Conservation (phyloP, 2,329 filamentous ascomycete species). For the Colletotrichum paranaense region DNA sequence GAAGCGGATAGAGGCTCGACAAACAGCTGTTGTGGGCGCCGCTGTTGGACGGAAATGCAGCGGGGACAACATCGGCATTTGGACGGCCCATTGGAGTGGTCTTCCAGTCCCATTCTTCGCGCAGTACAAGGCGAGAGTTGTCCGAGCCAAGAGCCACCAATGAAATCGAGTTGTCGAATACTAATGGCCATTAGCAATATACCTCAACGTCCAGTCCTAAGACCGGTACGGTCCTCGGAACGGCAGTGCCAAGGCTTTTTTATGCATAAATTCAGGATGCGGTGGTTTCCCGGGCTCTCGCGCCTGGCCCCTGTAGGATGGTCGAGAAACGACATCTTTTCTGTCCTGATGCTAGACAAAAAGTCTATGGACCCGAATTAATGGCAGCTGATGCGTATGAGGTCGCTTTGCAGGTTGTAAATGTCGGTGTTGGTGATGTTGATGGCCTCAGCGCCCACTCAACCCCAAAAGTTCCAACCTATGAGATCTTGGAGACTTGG, state of each 20-base stretch:
- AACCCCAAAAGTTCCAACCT: neutral
- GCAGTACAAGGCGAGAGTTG: neutral
- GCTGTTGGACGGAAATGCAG: neutral
- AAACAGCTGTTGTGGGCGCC: neutral
- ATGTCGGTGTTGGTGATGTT: neutral
- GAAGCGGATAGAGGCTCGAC: neutral
- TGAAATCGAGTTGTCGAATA: neutral
- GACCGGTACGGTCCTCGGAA: neutral
- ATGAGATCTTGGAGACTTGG: neutral
- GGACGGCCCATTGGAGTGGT: neutral
- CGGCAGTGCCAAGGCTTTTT: constrained; percentile 9
- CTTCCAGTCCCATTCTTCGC: neutral
- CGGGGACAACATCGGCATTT: neutral
- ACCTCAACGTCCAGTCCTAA: neutral
- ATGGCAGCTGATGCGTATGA: neutral
- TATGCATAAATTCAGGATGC: constrained; percentile 18
- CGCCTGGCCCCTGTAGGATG: neutral
- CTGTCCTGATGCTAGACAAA: neutral
- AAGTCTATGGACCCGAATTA: neutral
- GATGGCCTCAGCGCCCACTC: neutral
- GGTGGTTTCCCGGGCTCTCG: neutral
- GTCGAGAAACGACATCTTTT: neutral
- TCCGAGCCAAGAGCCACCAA: neutral
- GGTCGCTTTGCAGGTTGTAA: neutral
- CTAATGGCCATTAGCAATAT: neutral